Percentiles rank a stretch among this genome's conserved stretches.
Conservation (phyloP, 23 red algal genomes). For the Chondrus crispus region DNA sequence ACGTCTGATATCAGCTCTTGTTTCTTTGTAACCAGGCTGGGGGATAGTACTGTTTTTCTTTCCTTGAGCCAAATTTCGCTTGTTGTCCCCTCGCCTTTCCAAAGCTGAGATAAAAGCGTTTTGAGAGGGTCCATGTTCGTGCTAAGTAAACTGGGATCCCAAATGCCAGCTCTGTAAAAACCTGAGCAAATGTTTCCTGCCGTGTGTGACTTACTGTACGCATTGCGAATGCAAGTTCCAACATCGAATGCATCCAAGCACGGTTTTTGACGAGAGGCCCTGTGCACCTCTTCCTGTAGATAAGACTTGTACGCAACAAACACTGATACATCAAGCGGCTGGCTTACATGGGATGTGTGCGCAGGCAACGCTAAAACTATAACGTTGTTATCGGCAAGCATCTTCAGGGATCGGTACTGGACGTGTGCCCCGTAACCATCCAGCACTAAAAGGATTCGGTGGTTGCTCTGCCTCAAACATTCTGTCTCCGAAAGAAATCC, state of each 20-base stretch:
- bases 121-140: neutral
- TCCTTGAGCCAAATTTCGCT: too few relatives aligned
- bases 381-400: neutral
- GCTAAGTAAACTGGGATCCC: neutral
- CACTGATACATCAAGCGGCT: slow-evolving; percentile 16
- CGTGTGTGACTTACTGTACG: neutral
- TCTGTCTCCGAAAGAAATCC: slow-evolving; percentile 9
- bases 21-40: neutral
- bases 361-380: neutral
- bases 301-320: neutral
- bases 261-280: too few relatives aligned
- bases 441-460: neutral
- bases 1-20: neutral
- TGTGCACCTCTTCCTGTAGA: neutral
- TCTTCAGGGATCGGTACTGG: neutral
- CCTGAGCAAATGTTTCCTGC: neutral
- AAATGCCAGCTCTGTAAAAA: neutral
- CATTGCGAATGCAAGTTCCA: neutral
- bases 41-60: too few relatives aligned
- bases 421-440: slow-evolving; percentile 12
- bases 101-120: too few relatives aligned
- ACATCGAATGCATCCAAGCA: neutral
- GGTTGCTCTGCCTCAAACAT: neutral
- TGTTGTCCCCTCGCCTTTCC: too few relatives aligned
- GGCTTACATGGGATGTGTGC: neutral